phyloP scores from a whole-genome alignment of 108 stramenopile species.

The Seminavis robusta region DNA sequence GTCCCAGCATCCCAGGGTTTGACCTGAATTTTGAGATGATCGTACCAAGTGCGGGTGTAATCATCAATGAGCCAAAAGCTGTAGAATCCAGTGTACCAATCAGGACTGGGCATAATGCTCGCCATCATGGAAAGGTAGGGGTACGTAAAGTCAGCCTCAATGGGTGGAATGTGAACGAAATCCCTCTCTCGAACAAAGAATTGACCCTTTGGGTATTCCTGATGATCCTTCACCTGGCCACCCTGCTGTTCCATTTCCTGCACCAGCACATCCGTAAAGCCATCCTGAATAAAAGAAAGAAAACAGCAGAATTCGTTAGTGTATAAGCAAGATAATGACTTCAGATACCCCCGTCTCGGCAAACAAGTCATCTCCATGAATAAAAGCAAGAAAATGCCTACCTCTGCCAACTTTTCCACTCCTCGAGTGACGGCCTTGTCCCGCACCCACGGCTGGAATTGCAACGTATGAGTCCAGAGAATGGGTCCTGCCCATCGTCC shows the following conservation, averaged over 20 bases:
- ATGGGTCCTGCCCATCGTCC: too few relatives aligned
- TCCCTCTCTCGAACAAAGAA: constrained; percentile 33
- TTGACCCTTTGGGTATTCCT: constrained; percentile 25
- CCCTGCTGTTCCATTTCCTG: constrained; percentile 36
- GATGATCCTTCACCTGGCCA: constrained; percentile 17
- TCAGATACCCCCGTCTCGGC: too few relatives aligned
- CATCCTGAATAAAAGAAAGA: constrained; percentile 20
- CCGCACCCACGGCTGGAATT: constrained; percentile 38
- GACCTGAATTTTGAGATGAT: constrained; percentile 31
- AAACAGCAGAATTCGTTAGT: too few relatives aligned
- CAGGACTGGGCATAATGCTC: constrained; percentile 37
- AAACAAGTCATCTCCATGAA: too few relatives aligned
- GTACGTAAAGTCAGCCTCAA: constrained; percentile 30
- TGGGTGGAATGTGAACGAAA: constrained; percentile 28
- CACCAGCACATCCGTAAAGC: constrained; percentile 31
- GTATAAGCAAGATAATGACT: too few relatives aligned
- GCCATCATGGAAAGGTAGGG: constrained; percentile 33
- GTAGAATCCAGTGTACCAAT: constrained; percentile 53
- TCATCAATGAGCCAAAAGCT: constrained; percentile 26
- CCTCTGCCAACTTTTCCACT: constrained; percentile 42
- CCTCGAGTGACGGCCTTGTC: constrained; percentile 36
- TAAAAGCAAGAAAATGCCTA: constrained; percentile 14
- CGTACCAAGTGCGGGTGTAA: constrained; percentile 40
- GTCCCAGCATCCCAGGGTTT: constrained; percentile 46
- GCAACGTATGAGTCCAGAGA: too few relatives aligned